Percentiles rank a stretch among this genome's conserved stretches.
phyloP scores from a whole-genome alignment of 495 filamentous ascomycete species.

The Penicillium herquei region DNA sequence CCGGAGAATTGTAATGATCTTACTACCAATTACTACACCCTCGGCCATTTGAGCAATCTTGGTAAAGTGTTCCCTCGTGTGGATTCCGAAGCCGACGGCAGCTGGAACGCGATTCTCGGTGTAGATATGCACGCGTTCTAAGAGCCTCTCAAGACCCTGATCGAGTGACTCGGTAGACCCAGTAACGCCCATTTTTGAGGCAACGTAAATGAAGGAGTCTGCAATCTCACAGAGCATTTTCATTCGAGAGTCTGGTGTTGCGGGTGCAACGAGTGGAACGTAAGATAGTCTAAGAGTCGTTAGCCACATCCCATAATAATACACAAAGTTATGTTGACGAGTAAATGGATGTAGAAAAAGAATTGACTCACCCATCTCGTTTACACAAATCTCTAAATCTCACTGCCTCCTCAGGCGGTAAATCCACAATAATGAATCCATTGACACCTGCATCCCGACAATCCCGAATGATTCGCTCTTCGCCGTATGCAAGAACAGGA shows the following conservation, averaged over 20 bases:
- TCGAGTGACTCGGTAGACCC: slow-evolving; percentile 84
- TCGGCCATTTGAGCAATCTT: slow-evolving; percentile 82
- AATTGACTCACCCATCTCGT: slow-evolving; percentile 58
- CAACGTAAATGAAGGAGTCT: slow-evolving; percentile 99
- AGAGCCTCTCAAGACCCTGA: slow-evolving; percentile 71
- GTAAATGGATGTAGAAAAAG: background rate
- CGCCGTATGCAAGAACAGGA: slow-evolving; percentile 87
- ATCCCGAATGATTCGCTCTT: slow-evolving; percentile 82
- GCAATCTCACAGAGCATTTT: slow-evolving; percentile 94
- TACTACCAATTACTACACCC: slow-evolving; percentile 84
- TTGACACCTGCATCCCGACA: slow-evolving; percentile 85
- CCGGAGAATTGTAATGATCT: slow-evolving; percentile 70
- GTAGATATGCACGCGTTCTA: slow-evolving; percentile 83
- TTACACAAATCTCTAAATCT: slow-evolving; percentile 85
- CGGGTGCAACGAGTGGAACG: slow-evolving; percentile 90
- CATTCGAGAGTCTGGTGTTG: slow-evolving; percentile 90
- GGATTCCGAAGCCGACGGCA: slow-evolving; percentile 93
- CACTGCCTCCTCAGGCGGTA: slow-evolving; percentile 95
- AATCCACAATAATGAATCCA: slow-evolving; percentile 95
- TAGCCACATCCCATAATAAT: background rate
- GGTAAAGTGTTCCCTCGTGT: slow-evolving; percentile 63
- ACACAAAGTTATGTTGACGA: background rate
- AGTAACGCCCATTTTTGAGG: slow-evolving; percentile 95
- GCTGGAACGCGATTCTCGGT: slow-evolving; percentile 80
- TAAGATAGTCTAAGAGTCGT: slow-evolving; percentile 71